These are phyloP conservation scores for Fusarium tanahbumbuense DNA, from an alignment of 2,329 filamentous ascomycete species.

Conservation along the genomic window DNA sequence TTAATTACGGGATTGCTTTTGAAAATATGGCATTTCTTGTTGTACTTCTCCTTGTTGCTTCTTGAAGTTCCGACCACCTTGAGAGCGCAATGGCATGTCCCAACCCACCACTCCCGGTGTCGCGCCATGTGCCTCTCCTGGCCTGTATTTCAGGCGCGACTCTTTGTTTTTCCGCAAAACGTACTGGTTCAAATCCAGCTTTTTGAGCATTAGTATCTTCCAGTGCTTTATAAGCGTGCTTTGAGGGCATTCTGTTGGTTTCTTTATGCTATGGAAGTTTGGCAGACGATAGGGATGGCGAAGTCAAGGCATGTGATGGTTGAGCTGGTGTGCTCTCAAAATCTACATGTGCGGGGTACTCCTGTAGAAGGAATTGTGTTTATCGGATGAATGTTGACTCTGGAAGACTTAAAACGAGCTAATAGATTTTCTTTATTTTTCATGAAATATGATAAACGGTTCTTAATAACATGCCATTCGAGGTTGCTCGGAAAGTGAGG, in stretches of 20 bases:
- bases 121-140: constrained; percentile 8
- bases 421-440: constrained; percentile 45
- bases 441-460: background rate
- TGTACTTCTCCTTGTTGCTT: constrained; percentile 27
- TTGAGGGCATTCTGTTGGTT: background rate
- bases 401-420: constrained; percentile 42
- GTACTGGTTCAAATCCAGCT: constrained; percentile 7
- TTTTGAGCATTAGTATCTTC: background rate
- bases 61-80: constrained; percentile 11
- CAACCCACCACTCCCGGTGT: constrained; percentile 1
- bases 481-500: background rate
- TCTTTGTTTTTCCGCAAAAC: constrained; percentile 2
- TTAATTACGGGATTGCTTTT: constrained; percentile 17
- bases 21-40: constrained; percentile 4
- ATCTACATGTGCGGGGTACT: constrained; percentile 16
- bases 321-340: constrained; percentile 7
- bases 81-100: constrained; percentile 6
- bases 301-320: constrained; percentile 16
- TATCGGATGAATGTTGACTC: constrained; percentile 27
- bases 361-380: constrained; percentile 24
- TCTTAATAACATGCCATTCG: background rate
- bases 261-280: background rate
- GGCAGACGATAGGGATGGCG: background rate
- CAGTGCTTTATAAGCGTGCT: background rate
- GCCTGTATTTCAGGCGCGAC: constrained; percentile 4